A percentile compares a stretch with the other conserved stretches of the same genome.
These are phyloP conservation scores for Helianthus tuberosus DNA, from an alignment of 129 eudicot genomes.

Conservation along the genomic window DNA sequence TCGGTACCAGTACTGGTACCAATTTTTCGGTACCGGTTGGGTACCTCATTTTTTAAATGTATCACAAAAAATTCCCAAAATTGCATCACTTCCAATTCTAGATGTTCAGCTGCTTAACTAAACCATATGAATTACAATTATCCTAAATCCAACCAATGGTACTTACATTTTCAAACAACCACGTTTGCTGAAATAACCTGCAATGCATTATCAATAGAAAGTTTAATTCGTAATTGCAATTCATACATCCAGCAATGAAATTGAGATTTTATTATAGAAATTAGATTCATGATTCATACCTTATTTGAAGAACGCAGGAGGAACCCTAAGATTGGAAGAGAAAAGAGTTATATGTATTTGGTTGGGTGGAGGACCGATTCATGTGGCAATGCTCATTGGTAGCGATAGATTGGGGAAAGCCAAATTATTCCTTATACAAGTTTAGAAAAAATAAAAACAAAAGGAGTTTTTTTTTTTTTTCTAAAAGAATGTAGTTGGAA, in stretches of 20 bases:
- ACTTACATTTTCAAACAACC: constrained; percentile 30
- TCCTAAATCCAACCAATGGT: constrained; percentile 7
- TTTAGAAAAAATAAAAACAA: no score
- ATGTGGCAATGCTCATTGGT: background rate
- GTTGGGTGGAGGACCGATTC: constrained; percentile 29
- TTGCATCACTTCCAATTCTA: background rate
- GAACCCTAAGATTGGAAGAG: constrained; percentile 9
- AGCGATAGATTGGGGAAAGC: no score
- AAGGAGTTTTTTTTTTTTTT: no score
- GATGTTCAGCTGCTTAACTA: background rate
- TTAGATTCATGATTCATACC: constrained; percentile 6
- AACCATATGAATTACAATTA: background rate
- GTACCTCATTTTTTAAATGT: background rate
- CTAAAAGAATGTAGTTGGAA: no score
- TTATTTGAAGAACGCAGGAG: constrained; percentile 13
- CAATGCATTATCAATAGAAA: constrained; percentile 9
- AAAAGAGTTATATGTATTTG: background rate
- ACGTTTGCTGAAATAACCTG: constrained; percentile 26
- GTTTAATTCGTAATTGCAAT: background rate
- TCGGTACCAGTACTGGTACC: no score
- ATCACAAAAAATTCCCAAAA: background rate
- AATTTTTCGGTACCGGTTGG: no score
- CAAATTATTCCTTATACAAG: no score
- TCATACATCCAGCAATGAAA: background rate
- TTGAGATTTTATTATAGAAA: background rate